Conservation (phyloP, 140 eudicot species). For the Bidens hawaiensis region DNA sequence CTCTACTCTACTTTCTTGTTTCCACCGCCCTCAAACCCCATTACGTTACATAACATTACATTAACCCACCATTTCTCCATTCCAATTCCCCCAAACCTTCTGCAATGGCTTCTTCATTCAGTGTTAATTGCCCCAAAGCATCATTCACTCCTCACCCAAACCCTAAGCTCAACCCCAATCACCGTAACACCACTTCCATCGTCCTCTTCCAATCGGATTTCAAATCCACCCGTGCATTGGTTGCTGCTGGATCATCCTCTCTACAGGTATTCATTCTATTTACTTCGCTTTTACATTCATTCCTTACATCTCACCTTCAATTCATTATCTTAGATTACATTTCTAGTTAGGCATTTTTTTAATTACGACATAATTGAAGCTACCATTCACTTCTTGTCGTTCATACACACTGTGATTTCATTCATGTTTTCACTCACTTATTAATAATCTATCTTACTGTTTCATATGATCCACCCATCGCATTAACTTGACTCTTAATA, state of each 20-base stretch:
- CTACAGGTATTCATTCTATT: slow-evolving; percentile 49
- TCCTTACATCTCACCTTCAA: neutral
- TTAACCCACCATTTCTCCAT: slow-evolving; percentile 8
- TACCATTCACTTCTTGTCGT: too few species aligned
- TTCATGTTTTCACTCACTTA: neutral
- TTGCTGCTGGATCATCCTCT: slow-evolving; percentile 31
- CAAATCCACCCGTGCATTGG: slow-evolving; percentile 29
- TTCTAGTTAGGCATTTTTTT: too few species aligned
- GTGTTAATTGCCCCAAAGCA: slow-evolving; percentile 56
- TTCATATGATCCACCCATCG: neutral
- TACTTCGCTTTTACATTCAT: too few species aligned
- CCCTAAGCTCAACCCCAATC: slow-evolving; percentile 30
- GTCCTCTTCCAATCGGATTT: too few species aligned
- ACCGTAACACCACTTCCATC: slow-evolving; percentile 19
- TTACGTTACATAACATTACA: too few species aligned
- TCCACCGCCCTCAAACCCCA: slow-evolving; percentile 28
- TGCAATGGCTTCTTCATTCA: slow-evolving; percentile 58
- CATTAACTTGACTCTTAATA: neutral
- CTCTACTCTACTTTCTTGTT: neutral
- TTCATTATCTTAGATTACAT: too few species aligned
- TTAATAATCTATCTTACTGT: neutral
- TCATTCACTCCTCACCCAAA: slow-evolving; percentile 22
- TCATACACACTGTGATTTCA: neutral
- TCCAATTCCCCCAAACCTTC: neutral
- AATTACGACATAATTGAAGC: too few species aligned